phyloP scores from a whole-genome alignment of 1,284 basidiomycete genomes.

The Papiliotrema flavescens region DNA sequence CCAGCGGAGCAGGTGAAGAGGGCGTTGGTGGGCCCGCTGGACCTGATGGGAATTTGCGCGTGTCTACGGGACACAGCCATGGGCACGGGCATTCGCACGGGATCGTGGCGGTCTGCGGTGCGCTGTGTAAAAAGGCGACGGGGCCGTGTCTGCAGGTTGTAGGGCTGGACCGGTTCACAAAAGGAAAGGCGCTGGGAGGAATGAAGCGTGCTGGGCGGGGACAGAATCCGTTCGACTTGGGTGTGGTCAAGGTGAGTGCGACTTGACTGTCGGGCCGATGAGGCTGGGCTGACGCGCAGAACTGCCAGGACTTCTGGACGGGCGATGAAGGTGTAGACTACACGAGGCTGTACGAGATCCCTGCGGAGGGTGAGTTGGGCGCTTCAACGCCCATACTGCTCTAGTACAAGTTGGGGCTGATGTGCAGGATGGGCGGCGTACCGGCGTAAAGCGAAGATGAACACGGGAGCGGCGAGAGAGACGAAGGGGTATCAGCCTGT shows the following conservation, averaged over 20 bases:
- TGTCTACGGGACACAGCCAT: background rate
- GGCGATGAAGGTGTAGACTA: conserved; percentile 83
- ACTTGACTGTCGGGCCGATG: background rate
- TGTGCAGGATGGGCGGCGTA: conserved; percentile 38
- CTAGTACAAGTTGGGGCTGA: conserved; percentile 2
- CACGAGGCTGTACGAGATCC: conserved; percentile 82
- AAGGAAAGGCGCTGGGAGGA: conserved; percentile 79
- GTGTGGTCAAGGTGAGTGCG: conserved; percentile 57
- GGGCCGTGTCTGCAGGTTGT: conserved; percentile 69
- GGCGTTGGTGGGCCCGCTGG: conserved; percentile 13
- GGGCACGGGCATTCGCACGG: conserved; percentile 17
- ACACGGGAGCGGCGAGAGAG: conserved; percentile 1
- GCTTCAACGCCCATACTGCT: background rate
- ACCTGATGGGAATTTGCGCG: conserved; percentile 17
- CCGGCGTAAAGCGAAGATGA: conserved; percentile 29
- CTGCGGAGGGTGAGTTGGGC: conserved; percentile 60
- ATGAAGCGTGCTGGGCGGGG: conserved; percentile 61
- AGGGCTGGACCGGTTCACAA: conserved; percentile 89
- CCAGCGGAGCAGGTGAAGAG: conserved; percentile 30
- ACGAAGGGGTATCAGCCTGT: conserved; percentile 32
- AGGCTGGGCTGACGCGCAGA: conserved; percentile 46
- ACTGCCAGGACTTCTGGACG: conserved; percentile 96
- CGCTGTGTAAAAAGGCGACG: conserved; percentile 22
- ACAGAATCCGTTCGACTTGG: conserved; percentile 89
- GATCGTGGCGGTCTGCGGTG: conserved; percentile 31